phyloP scores from a whole-genome alignment of 805 yeast species.

The Candida tibetensis region DNA sequence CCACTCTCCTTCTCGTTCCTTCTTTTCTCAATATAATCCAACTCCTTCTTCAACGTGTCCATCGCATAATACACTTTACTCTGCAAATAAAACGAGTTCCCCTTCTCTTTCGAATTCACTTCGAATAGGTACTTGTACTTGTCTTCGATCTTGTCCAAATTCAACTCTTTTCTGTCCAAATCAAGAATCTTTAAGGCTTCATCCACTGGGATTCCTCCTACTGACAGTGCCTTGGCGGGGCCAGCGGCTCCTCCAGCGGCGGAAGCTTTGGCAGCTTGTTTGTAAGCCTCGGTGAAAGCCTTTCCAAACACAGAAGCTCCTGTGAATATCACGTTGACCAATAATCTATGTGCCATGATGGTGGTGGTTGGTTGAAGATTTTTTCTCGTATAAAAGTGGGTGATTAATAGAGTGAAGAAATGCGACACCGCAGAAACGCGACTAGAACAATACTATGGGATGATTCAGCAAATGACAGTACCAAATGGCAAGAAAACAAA shows the following conservation, averaged over 20 bases:
- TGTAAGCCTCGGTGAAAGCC: slow-evolving; percentile 96
- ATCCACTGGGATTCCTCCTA: slow-evolving; percentile 77
- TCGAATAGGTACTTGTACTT: slow-evolving; percentile 82
- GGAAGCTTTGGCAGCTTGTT: slow-evolving; percentile 93
- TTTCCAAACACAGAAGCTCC: slow-evolving; percentile 95
- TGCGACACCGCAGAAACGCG: too few relatives aligned
- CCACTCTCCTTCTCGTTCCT: slow-evolving; percentile 25
- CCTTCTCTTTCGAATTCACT: slow-evolving; percentile 88
- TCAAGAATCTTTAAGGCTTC: slow-evolving; percentile 92
- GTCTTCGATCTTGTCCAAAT: slow-evolving; percentile 57
- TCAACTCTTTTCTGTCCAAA: slow-evolving; percentile 56
- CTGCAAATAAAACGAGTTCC: slow-evolving; percentile 93
- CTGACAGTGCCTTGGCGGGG: slow-evolving; percentile 48
- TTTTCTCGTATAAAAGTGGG: slow-evolving; percentile 1
- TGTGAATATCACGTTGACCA: slow-evolving; percentile 85
- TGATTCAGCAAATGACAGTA: too few relatives aligned
- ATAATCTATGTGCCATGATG: slow-evolving; percentile 80
- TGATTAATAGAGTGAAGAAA: not conserved
- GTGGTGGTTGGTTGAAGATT: slow-evolving; percentile 1
- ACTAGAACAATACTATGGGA: too few relatives aligned
- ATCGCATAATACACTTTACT: slow-evolving; percentile 92
- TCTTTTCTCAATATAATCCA: slow-evolving; percentile 54
- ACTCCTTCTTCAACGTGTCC: slow-evolving; percentile 81
- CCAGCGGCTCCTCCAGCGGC: slow-evolving; percentile 45
- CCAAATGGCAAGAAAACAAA: too few relatives aligned